These are phyloP conservation scores for Chenopodium quinoa DNA, from an alignment of 148 eudicot species.

Conservation along the genomic window DNA sequence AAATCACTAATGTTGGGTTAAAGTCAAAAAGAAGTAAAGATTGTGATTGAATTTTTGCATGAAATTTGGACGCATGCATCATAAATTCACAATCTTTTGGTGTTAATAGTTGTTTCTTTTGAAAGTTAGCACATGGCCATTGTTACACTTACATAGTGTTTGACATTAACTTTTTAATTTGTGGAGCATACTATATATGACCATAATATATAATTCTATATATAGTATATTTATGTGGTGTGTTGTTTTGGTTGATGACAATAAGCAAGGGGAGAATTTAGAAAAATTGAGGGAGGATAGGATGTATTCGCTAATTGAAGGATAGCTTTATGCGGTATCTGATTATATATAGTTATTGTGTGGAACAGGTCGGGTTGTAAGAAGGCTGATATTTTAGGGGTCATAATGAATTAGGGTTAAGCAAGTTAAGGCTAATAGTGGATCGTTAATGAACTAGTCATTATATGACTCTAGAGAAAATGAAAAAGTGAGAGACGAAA, in stretches of 20 bases:
- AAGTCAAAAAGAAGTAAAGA: conserved; percentile 29
- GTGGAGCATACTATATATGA: not conserved
- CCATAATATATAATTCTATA: no score
- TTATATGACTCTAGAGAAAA: no score
- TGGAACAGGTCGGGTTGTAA: no score
- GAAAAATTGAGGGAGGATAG: not conserved
- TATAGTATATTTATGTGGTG: no score
- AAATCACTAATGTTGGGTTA: conserved; percentile 25
- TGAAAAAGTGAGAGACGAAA: no score
- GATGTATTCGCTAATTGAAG: no score
- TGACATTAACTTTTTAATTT: not conserved
- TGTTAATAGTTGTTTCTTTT: not conserved
- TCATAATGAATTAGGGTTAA: no score
- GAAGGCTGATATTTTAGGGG: no score
- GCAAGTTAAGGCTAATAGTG: no score
- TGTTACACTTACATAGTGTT: not conserved
- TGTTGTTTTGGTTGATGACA: not conserved
- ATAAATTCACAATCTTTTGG: not conserved
- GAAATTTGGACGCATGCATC: conserved; percentile 20
- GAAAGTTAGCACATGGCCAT: not conserved
- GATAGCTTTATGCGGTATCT: no score
- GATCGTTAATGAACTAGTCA: no score
- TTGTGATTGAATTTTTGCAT: conserved; percentile 33
- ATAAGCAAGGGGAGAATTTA: not conserved
- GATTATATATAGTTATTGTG: no score